These are phyloP conservation scores for Chlorencoelia australis DNA, from an alignment of 2,329 filamentous ascomycete species.

Conservation along the genomic window DNA sequence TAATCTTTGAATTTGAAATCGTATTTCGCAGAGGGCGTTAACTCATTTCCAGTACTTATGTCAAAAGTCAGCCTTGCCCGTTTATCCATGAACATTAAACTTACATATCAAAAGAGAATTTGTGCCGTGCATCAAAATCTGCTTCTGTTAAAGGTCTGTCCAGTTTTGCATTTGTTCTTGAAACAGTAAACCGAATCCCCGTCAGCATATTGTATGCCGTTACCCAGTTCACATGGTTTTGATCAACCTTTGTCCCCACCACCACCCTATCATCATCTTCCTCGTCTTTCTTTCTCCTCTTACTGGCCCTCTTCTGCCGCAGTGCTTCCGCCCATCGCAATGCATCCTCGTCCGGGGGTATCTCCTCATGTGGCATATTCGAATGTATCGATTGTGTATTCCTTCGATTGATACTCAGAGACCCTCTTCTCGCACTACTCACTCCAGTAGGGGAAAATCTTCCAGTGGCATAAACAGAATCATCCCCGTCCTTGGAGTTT, in stretches of 20 bases:
- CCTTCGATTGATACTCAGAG: constrained; percentile 70
- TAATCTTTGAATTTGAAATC: constrained; percentile 99
- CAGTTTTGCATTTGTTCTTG: constrained; percentile 91
- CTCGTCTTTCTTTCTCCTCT: constrained; percentile 70
- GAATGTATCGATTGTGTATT: constrained; percentile 79
- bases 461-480: constrained; percentile 61
- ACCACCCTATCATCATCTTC: constrained; percentile 91
- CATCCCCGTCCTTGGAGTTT: constrained; percentile 62
- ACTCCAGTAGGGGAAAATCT: constrained; percentile 61
- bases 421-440: constrained; percentile 59
- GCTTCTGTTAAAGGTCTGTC: constrained; percentile 81
- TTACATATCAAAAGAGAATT: constrained; percentile 97
- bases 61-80: constrained; percentile 27
- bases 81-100: constrained; percentile 27
- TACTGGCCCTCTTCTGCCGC: constrained; percentile 81
- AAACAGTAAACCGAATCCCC: constrained; percentile 93
- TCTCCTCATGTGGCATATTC: constrained; percentile 73
- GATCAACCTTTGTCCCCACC: constrained; percentile 94
- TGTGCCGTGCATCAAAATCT: constrained; percentile 90
- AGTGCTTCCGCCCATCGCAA: constrained; percentile 88
- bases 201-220: constrained; percentile 99
- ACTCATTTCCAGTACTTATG: constrained; percentile 81
- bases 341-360: constrained; percentile 81
- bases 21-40: constrained; percentile 96
- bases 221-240: constrained; percentile 93